Evolutionary conservation across 2,329 filamentous ascomycete genomes (phyloP), one percentile per base, ranked within the genome.

Genomic region (Neofusicoccum parvum): DNA sequence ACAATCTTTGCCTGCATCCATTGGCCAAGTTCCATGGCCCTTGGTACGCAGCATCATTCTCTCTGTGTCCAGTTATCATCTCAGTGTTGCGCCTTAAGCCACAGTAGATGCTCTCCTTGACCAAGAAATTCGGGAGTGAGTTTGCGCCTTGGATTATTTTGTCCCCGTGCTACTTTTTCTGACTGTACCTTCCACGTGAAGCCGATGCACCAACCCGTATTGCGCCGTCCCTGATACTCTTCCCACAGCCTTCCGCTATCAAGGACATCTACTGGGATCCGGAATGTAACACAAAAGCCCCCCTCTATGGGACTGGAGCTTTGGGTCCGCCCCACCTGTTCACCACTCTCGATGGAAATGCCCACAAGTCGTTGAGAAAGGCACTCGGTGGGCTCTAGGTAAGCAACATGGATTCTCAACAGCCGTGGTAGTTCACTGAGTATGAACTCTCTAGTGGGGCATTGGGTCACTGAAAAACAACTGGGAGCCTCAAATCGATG

Each of bases 221-320:
- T 43, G 71, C 75, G 1, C 79, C 79, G 0, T 76, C 71, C 3
- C 70, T 78, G 69, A 70, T 80, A 1, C 65, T 80, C 23, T 80
- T 80, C 56, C 74, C 75, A 12, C 70, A 71, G 1, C 70, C 75
- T 3, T 75, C 75, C 1, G 69, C 79, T 0, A 65, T 80, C 14
- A 77, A 75, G 64, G 74, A 79, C 34, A 81, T 81, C 56, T 81
- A 80, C 69, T 76, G 77, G 73, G 75, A 78, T 36, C 70, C 74
- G 2, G 71, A 72, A 27, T 76, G 72, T 48, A 80, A 81, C 65
- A 67, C 68, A 14, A 80, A 80, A 59, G 65, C 70, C 1, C 67
- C 68, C 1, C 65, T 79, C 9, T 80, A 80, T 65, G 72, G 72
- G 5, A 75, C 74, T 7, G 77, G 77, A 2, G 71, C 73, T 0